Conservation (phyloP, 2,329 filamentous ascomycete genomes). For the Pseudonectria foliicola region DNA sequence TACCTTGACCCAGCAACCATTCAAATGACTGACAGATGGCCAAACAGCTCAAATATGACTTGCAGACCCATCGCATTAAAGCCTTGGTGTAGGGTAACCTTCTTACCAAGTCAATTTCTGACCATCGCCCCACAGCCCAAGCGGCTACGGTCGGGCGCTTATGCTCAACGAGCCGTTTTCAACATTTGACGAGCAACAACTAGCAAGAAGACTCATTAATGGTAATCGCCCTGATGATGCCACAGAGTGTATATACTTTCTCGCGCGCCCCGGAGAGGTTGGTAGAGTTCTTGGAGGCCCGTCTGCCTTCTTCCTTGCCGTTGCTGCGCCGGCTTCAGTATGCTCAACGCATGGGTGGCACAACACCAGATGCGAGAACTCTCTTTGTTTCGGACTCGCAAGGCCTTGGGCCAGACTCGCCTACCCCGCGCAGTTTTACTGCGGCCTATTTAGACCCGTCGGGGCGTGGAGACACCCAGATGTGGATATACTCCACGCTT, state of each 20-base stretch:
- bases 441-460: conserved; percentile 56
- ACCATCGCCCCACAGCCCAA: too few species aligned
- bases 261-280: conserved; percentile 28
- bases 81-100: too few species aligned
- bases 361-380: conserved; percentile 36
- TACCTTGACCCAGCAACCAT: too few species aligned
- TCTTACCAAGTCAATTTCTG: too few species aligned
- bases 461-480: conserved; percentile 54
- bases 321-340: conserved; percentile 59
- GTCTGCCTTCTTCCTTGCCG: conserved; percentile 52
- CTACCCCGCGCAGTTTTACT: conserved; percentile 32
- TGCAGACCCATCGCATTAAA: too few species aligned
- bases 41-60: too few species aligned
- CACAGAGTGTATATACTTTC: conserved; percentile 14
- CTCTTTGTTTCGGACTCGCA: conserved; percentile 27
- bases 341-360: conserved; percentile 34
- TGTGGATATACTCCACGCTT: conserved; percentile 54
- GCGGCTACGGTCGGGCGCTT: too few species aligned
- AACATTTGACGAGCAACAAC: neutral
- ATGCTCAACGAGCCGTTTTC: neutral
- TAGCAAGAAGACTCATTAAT: neutral
- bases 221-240: conserved; percentile 7
- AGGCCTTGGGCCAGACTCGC: neutral
- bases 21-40: too few species aligned
- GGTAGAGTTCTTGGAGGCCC: conserved; percentile 38